A percentile compares a stretch with the other conserved stretches of the same genome.
Conservation (phyloP, 2,329 filamentous ascomycete species). For the Claviceps citrina region DNA sequence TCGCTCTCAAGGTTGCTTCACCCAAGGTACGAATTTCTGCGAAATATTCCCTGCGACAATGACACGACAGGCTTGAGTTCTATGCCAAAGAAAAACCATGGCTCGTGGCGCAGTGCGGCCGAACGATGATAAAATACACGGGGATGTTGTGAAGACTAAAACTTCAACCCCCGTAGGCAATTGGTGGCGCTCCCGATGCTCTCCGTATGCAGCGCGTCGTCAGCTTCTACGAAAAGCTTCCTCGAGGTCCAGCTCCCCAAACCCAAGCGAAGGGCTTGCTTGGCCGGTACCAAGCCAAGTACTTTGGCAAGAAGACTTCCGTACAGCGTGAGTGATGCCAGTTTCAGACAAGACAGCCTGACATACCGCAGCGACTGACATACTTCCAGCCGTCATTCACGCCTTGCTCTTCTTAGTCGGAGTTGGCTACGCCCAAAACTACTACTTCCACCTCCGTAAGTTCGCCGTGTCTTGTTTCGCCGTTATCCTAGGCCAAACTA, state of each 20-base stretch:
- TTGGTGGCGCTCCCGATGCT: constrained; percentile 89
- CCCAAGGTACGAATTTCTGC: constrained; percentile 46
- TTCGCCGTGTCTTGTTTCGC: constrained; percentile 14
- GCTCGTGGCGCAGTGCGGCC: too few species aligned
- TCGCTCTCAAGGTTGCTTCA: constrained; percentile 50
- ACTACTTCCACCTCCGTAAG: constrained; percentile 99
- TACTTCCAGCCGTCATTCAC: constrained; percentile 64
- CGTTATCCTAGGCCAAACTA: not conserved
- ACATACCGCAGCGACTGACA: constrained; percentile 16
- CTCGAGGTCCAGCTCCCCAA: constrained; percentile 78
- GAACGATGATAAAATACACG: not conserved
- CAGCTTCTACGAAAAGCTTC: constrained; percentile 97
- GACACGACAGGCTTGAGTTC: not conserved
- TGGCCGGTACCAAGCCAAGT: constrained; percentile 74
- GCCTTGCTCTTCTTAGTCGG: constrained; percentile 61
- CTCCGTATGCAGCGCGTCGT: constrained; percentile 96
- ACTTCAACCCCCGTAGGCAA: constrained; percentile 44
- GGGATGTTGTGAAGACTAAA: constrained; percentile 19
- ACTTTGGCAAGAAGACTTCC: constrained; percentile 91
- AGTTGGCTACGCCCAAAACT: constrained; percentile 91
- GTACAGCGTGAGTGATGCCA: constrained; percentile 74
- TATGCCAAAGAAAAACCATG: not conserved
- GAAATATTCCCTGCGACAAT: not conserved
- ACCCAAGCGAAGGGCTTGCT: constrained; percentile 67
- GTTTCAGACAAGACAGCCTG: not conserved